Evolutionary conservation across 768 basidiomycete genomes (phyloP).

Genomic region (Auricularia heimuer): DNA sequence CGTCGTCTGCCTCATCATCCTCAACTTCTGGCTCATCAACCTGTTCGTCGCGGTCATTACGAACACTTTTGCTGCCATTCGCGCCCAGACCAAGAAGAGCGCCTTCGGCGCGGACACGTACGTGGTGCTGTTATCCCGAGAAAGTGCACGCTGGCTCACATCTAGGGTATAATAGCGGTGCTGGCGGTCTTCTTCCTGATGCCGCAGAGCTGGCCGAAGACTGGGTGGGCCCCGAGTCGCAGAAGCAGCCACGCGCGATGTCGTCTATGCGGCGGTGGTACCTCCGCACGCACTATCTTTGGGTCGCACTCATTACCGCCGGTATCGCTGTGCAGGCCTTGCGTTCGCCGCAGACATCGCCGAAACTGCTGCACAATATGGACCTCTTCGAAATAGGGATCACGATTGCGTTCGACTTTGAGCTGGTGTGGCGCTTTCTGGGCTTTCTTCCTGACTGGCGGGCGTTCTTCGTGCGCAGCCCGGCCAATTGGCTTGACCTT

Average conservation of each 20-base stretch:
- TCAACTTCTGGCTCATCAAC: slow-evolving; percentile 93
- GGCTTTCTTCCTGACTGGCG: slow-evolving; percentile 77
- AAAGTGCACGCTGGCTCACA: slow-evolving; percentile 25
- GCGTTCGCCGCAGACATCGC: slow-evolving; percentile 40
- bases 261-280: slow-evolving; percentile 21
- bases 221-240: neutral
- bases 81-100: slow-evolving; percentile 76
- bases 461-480: slow-evolving; percentile 45
- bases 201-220: neutral
- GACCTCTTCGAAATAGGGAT: slow-evolving; percentile 64
- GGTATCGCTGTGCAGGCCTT: slow-evolving; percentile 69
- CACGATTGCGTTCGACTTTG: slow-evolving; percentile 78
- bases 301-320: slow-evolving; percentile 64
- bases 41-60: slow-evolving; percentile 94
- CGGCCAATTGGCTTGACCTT: slow-evolving; percentile 64
- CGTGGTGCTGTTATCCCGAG: slow-evolving; percentile 19
- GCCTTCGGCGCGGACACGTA: slow-evolving; percentile 71
- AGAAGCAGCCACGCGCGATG: neutral
- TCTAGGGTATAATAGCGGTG: neutral
- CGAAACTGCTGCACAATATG: slow-evolving; percentile 24
- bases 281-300: slow-evolving; percentile 53
- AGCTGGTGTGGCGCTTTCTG: slow-evolving; percentile 68
- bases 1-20: slow-evolving; percentile 69
- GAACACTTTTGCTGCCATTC: slow-evolving; percentile 81
- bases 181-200: neutral